phyloP scores from a whole-genome alignment of 164 flowering plant genomes.

The Echeveria elegans region DNA sequence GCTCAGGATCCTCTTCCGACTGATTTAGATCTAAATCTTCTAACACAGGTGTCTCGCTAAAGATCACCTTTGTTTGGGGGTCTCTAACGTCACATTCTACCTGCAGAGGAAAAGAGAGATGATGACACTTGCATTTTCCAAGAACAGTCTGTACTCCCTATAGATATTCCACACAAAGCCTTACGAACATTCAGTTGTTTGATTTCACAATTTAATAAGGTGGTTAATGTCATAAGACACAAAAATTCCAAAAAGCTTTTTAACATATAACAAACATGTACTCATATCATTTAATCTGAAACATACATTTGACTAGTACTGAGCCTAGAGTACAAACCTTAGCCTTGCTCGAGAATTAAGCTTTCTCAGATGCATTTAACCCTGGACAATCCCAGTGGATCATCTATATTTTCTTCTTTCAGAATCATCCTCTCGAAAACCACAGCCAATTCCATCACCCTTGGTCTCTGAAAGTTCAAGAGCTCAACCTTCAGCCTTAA shows the following conservation, averaged over 20 bases:
- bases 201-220: neutral
- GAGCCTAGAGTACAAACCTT: neutral
- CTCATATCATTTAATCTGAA: neutral
- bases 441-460: slow-evolving; percentile 2
- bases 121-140: neutral
- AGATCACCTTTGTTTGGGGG: slow-evolving; percentile 17
- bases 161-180: neutral
- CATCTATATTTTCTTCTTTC: slow-evolving; percentile 1
- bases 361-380: slow-evolving; percentile 11
- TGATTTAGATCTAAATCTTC: slow-evolving; percentile 21
- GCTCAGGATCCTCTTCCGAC: slow-evolving; percentile 35
- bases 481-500: slow-evolving; percentile 19
- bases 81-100: slow-evolving; percentile 16
- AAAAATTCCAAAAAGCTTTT: neutral
- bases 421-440: neutral
- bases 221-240: neutral
- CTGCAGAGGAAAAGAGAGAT: slow-evolving; percentile 18
- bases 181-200: neutral
- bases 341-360: slow-evolving; percentile 7
- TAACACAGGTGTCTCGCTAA: slow-evolving; percentile 18
- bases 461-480: slow-evolving; percentile 13
- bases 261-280: neutral
- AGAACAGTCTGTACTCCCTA: neutral
- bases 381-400: slow-evolving; percentile 2
- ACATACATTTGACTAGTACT: neutral